Conservation (phyloP, 2,329 filamentous ascomycete species). For the Ceratocystis papillata region DNA sequence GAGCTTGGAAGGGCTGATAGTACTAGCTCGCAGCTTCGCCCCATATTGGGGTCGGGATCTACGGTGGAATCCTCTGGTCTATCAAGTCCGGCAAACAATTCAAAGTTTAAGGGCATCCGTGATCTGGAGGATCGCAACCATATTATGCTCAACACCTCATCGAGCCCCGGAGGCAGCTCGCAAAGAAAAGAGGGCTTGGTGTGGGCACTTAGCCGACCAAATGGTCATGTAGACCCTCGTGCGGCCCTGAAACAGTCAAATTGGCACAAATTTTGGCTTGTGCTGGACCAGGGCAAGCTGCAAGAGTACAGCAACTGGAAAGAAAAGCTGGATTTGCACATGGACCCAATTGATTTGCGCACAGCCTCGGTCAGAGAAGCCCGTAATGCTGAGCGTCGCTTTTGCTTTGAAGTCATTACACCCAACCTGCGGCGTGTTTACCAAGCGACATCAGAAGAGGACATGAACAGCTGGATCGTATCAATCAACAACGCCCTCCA, state of each 20-base stretch:
- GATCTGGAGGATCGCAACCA: constrained; percentile 78
- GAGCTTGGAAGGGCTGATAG: constrained; percentile 65
- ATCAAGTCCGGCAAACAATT: constrained; percentile 42
- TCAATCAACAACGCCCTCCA: constrained; percentile 96
- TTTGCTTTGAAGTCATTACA: constrained; percentile 97
- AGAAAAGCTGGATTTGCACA: constrained; percentile 88
- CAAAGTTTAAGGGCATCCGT: constrained; percentile 79
- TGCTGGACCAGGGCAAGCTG: constrained; percentile 88
- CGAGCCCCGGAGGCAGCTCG: constrained; percentile 48
- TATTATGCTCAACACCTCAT: constrained; percentile 35
- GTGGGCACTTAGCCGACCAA: constrained; percentile 87
- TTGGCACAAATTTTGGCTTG: constrained; percentile 99
- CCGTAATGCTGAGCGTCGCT: constrained; percentile 82
- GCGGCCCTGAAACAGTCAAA: constrained; percentile 83
- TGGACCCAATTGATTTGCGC: constrained; percentile 92
- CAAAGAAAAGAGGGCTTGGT: constrained; percentile 87
- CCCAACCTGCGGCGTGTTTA: constrained; percentile 93
- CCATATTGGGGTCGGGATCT: constrained; percentile 33
- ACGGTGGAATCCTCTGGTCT: constrained; percentile 18
- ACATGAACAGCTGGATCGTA: constrained; percentile 93
- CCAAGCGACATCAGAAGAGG: constrained; percentile 93
- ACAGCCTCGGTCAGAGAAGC: constrained; percentile 96
- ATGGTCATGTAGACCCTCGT: constrained; percentile 88
- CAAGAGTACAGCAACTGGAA: constrained; percentile 99
- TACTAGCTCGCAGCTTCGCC: constrained; percentile 52